These are phyloP conservation scores for Lentinula guzmanii DNA, from an alignment of 768 basidiomycete genomes.

Conservation along the genomic window DNA sequence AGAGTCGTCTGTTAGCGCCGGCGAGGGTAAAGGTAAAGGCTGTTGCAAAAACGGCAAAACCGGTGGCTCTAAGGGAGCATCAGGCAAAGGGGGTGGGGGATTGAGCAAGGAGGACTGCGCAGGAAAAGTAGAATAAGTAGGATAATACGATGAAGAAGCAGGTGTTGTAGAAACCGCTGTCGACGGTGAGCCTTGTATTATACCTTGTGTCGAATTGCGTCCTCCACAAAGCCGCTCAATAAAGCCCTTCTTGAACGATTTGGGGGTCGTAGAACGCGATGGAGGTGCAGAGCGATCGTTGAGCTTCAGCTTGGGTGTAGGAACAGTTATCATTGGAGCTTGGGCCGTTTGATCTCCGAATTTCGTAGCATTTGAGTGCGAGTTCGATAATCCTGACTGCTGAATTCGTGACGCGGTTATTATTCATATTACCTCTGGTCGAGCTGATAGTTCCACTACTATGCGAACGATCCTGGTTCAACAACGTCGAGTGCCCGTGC, in stretches of 20 bases:
- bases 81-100: background rate
- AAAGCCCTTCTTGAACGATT: background rate
- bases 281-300: background rate
- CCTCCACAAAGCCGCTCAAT: constrained; percentile 2
- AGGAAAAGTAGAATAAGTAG: background rate
- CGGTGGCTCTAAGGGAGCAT: background rate
- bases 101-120: background rate
- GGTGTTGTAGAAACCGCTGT: background rate
- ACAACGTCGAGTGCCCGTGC: background rate
- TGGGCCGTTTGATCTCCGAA: background rate
- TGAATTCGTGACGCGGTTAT: background rate
- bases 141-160: constrained; percentile 1
- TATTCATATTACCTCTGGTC: background rate
- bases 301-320: background rate
- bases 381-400: background rate
- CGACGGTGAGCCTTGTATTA: background rate
- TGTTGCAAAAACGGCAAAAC: background rate
- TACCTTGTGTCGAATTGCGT: background rate
- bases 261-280: background rate
- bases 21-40: background rate
- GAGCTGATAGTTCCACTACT: background rate
- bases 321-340: background rate
- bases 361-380: background rate
- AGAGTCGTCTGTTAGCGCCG: background rate
- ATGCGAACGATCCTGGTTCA: background rate